Evolutionary conservation across 2,329 filamentous ascomycete genomes (phyloP).

Genomic region (Albophoma yamanashiensis): DNA sequence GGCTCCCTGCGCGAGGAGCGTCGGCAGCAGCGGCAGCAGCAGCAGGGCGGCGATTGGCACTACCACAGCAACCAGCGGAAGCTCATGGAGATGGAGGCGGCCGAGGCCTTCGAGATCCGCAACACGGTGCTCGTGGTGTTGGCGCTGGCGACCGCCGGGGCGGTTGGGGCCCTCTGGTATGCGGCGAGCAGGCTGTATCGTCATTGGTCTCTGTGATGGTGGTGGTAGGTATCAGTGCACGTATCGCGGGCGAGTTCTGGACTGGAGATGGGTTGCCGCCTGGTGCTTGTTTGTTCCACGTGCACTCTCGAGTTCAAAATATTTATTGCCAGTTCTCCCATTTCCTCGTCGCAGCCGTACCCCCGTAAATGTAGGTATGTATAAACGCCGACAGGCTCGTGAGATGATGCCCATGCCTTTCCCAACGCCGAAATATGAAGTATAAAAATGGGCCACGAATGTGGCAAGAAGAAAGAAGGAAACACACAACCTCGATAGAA

Average conservation of each 20-base stretch:
- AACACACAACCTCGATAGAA: background rate
- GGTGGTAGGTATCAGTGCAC: background rate
- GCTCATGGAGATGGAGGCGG: conserved; percentile 50
- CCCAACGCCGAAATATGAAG: background rate
- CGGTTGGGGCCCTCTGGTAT: background rate
- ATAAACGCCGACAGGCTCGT: background rate
- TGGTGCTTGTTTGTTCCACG: background rate
- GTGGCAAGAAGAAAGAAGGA: background rate
- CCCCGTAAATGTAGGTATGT: background rate
- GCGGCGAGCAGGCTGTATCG: background rate
- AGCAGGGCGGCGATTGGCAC: conserved; percentile 19
- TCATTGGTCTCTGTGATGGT: background rate
- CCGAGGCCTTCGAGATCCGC: conserved; percentile 52
- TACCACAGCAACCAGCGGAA: conserved; percentile 49
- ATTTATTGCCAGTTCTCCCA: background rate
- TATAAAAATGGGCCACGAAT: background rate
- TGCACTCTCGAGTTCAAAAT: background rate
- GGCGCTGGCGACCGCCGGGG: conserved; percentile 16
- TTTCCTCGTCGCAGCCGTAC: background rate
- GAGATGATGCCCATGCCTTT: background rate
- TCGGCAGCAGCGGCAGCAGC: background rate
- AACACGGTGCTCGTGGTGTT: conserved; percentile 41
- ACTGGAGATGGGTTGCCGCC: background rate
- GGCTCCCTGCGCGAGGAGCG: conserved; percentile 13
- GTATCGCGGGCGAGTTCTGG: background rate